Base-by-base conservation (phyloP, 495 filamentous ascomycete genomes). In the Astrothelium subdiscretum region DNA sequence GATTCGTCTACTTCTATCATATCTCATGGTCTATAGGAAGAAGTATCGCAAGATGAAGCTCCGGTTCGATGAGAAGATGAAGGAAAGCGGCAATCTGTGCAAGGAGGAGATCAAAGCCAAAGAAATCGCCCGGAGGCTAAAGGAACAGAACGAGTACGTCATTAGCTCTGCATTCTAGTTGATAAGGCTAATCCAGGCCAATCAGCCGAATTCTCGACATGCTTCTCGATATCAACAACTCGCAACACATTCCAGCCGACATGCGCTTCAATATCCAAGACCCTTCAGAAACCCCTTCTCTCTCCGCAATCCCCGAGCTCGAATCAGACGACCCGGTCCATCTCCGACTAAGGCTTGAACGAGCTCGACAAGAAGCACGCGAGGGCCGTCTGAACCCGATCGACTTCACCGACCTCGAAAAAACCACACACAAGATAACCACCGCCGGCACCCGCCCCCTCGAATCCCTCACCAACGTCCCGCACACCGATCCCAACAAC, bases 1-100 rank as follows among this genome's bases (percentile, higher is more conserved):
- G 15, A 12, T 54, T 27, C 8, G 11, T 2, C 8, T 5, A 26
- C 15, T 15, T 29, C 6, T 3, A 26, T 27, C 5, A 11, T 29
- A 29, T 54, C 48, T 54, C 4, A 54, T 15, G 5, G 8, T 12
- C 8, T 11, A 29, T 29, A 54, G 48, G 24, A 96, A 95, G 76
- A 98, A 98, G 77, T 98, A 92, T 74, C 85, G 89, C 61, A 98
- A 98, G 77, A 85, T 95, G 78, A 87, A 88, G 69, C 79, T 90
- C 68, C 80, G 82, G 42, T 98, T 97, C 67, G 91, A 97, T 67
- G 80, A 86, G 48, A 83, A 82, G 68, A 91, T 92, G 84, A 81
- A 83, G 58, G 84, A 88, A 58, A 91, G 85, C 67, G 89, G 95
- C 69, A 78, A 79, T 40, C 78, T 95, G 42, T 90, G 88, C 72